phyloP scores from a whole-genome alignment of 768 basidiomycete genomes.

The Mycena epipterygia region DNA sequence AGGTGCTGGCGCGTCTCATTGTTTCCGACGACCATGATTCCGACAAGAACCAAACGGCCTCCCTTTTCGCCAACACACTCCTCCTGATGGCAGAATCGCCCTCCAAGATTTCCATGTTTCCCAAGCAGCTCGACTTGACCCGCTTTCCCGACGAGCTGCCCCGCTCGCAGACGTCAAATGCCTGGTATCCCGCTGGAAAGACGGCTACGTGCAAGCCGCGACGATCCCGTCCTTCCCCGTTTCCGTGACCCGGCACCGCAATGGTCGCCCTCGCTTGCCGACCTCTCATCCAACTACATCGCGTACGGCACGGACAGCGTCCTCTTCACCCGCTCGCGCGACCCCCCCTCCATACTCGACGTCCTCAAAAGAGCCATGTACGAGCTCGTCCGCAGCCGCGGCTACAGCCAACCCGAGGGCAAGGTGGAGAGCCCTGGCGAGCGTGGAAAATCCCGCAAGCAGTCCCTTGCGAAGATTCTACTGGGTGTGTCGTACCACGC shows the following conservation, averaged over 20 bases:
- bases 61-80: no score
- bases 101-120: neutral
- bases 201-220: constrained; percentile 60
- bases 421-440: no score
- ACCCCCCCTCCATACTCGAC: constrained; percentile 44
- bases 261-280: constrained; percentile 49
- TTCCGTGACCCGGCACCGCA: constrained; percentile 38
- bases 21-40: no score
- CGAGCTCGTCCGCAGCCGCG: constrained; percentile 50
- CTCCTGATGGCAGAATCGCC: constrained; percentile 14
- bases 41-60: no score
- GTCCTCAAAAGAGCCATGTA: constrained; percentile 54
- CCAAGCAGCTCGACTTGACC: neutral
- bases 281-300: constrained; percentile 36
- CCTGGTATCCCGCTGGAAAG: constrained; percentile 61
- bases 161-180: constrained; percentile 64
- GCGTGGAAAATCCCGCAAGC: no score
- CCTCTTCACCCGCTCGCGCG: constrained; percentile 47
- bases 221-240: constrained; percentile 47
- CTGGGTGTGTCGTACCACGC: no score
- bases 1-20: no score
- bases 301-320: constrained; percentile 48
- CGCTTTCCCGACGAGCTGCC: constrained; percentile 53
- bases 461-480: no score
- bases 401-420: constrained; percentile 42